Evolutionary conservation across 345 rosid species (phyloP).

Genomic region (Aquilaria malaccensis): DNA sequence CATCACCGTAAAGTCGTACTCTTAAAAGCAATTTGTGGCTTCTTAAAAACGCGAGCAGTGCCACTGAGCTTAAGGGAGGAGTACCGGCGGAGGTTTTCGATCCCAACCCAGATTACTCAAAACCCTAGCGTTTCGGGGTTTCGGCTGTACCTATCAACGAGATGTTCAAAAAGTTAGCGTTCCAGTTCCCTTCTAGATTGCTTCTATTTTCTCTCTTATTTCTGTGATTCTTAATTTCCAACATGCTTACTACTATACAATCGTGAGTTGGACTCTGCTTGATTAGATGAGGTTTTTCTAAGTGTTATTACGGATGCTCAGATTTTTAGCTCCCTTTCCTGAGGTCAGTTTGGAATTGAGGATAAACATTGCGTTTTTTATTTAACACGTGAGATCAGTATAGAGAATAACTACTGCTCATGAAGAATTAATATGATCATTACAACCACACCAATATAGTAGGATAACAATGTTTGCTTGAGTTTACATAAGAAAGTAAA

Average conservation of each 20-base stretch:
- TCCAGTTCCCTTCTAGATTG: background rate
- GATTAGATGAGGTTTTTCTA: conserved; percentile 1
- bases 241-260: background rate
- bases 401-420: background rate
- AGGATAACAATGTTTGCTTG: background rate
- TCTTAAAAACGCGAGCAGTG: too few relatives aligned
- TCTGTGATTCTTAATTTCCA: background rate
- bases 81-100: conserved; percentile 5
- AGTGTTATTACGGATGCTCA: background rate
- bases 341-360: background rate
- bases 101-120: conserved; percentile 10
- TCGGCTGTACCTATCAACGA: conserved; percentile 2
- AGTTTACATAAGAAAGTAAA: too few relatives aligned
- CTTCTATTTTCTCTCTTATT: background rate
- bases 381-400: background rate
- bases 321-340: background rate
- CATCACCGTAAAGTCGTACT: too few relatives aligned
- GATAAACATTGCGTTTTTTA: background rate
- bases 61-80: too few relatives aligned
- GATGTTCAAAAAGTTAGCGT: conserved; percentile 46
- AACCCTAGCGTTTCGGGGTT: background rate
- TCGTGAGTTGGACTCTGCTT: background rate
- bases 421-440: background rate
- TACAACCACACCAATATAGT: background rate
- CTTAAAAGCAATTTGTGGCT: too few relatives aligned